These are phyloP conservation scores for Oryza officinalis DNA, from an alignment of 176 grass and related monocot genomes.

Conservation along the genomic window DNA sequence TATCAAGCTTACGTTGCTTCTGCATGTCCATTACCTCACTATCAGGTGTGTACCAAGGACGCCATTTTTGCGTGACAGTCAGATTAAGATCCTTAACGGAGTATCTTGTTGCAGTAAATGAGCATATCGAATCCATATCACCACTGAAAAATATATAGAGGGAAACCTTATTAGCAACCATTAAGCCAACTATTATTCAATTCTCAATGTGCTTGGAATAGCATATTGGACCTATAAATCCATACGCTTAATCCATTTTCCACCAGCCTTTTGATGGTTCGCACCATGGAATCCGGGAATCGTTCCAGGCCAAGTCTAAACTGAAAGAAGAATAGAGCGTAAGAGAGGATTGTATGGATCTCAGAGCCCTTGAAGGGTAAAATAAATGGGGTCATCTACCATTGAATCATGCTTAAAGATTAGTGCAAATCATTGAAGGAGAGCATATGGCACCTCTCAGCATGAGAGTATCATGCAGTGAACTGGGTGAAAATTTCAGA, in stretches of 20 bases:
- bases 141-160: constrained; percentile 19
- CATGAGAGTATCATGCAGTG: too few species aligned
- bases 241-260: constrained; percentile 26
- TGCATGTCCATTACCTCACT: constrained; percentile 19
- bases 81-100: constrained; percentile 41
- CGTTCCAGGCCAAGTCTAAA: not conserved
- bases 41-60: constrained; percentile 48
- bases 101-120: constrained; percentile 39
- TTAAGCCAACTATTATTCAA: not conserved
- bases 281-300: constrained; percentile 24
- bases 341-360: too few species aligned
- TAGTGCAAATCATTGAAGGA: too few species aligned
- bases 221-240: constrained; percentile 39
- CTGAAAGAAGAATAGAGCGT: not conserved
- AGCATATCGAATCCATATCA: constrained; percentile 43
- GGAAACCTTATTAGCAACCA: not conserved
- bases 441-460: too few species aligned
- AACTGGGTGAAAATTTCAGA: not conserved
- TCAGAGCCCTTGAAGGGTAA: not conserved
- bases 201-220: not conserved
- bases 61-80: constrained; percentile 28
- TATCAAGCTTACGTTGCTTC: too few species aligned
- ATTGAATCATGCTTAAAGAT: too few species aligned
- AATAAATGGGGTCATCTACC: not conserved
- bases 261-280: constrained; percentile 34